phyloP scores from a whole-genome alignment of 768 basidiomycete genomes.

The Lactarius hengduanensis region DNA sequence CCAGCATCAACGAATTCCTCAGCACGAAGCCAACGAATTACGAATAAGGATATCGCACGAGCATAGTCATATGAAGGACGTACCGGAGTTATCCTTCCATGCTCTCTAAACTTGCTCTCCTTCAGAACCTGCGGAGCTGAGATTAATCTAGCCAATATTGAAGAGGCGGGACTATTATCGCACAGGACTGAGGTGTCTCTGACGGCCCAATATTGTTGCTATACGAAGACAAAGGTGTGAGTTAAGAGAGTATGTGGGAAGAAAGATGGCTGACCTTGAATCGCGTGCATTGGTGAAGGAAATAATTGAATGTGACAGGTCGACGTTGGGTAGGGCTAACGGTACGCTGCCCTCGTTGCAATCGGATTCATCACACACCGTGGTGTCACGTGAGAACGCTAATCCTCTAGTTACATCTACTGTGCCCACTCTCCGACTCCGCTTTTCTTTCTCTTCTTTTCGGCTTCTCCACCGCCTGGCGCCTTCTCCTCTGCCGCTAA shows the following conservation, averaged over 20 bases:
- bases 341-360: constrained; percentile 6
- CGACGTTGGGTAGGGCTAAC: constrained; percentile 19
- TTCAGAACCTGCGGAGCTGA: constrained; percentile 70
- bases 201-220: constrained; percentile 90
- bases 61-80: constrained; percentile 30
- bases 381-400: constrained; percentile 13
- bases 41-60: constrained; percentile 29
- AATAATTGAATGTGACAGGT: constrained; percentile 12
- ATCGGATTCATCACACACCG: constrained; percentile 33
- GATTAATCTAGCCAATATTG: constrained; percentile 36
- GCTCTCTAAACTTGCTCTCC: constrained; percentile 99
- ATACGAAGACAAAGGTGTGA: not conserved
- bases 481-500: not conserved
- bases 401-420: not conserved
- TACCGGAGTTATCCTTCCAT: constrained; percentile 92
- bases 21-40: constrained; percentile 17
- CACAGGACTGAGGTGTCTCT: constrained; percentile 90
- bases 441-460: constrained; percentile 12
- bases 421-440: not conserved
- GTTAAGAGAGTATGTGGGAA: not conserved
- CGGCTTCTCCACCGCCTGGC: constrained; percentile 4
- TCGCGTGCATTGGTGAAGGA: constrained; percentile 44
- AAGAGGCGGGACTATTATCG: constrained; percentile 36
- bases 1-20: constrained; percentile 99
- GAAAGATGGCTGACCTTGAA: constrained; percentile 39